Evolutionary conservation across 768 basidiomycete species (phyloP).

Genomic region (Suillus luteus): DNA sequence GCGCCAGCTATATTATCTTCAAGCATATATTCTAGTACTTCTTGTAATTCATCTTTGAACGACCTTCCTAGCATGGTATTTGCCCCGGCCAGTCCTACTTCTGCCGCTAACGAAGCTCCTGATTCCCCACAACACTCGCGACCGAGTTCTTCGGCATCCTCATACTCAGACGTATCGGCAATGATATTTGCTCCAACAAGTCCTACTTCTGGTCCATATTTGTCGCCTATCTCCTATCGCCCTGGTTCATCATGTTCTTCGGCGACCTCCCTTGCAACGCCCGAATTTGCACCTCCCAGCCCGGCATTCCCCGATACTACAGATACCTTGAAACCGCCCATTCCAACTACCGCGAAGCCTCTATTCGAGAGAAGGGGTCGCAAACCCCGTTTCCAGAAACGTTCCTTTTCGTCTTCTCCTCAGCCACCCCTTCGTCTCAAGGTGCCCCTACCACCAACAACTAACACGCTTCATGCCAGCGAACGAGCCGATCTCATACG

Average conservation of each 20-base stretch:
- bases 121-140: constrained; percentile 15
- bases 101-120: constrained; percentile 3
- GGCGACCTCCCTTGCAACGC: constrained; percentile 31
- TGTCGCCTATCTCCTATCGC: constrained; percentile 16
- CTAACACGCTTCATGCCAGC: constrained; percentile 62
- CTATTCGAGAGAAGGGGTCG: constrained; percentile 39
- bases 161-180: constrained; percentile 27
- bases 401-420: constrained; percentile 34
- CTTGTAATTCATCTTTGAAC: constrained; percentile 21
- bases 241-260: constrained; percentile 28
- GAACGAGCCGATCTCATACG: constrained; percentile 74
- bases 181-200: constrained; percentile 34
- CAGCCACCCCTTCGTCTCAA: constrained; percentile 16
- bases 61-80: constrained; percentile 36
- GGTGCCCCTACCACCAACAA: constrained; percentile 56
- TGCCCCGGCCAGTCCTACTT: constrained; percentile 31
- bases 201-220: constrained; percentile 19
- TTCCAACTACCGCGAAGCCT: constrained; percentile 51
- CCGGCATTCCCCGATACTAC: constrained; percentile 9
- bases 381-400: constrained; percentile 24
- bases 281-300: constrained; percentile 31
- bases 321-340: constrained; percentile 39
- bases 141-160: constrained; percentile 16
- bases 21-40: constrained; percentile 21
- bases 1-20: constrained; percentile 21